A percentile compares a stretch with the other conserved stretches of the same genome.
These are phyloP conservation scores for Geranium incanum DNA, from an alignment of 441 rosid genomes.

Conservation along the genomic window DNA sequence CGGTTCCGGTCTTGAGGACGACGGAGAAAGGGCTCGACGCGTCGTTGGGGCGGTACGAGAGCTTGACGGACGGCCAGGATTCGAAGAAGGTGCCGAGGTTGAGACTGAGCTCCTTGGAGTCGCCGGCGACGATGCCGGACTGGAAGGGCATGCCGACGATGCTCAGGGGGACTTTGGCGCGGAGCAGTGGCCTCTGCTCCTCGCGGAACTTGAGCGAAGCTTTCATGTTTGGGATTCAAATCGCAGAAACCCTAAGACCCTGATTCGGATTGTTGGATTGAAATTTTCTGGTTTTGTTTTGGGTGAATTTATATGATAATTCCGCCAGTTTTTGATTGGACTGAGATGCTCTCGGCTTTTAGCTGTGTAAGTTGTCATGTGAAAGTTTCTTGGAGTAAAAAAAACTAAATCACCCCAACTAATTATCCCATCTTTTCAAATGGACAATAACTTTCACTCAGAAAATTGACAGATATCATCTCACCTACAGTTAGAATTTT, in stretches of 20 bases:
- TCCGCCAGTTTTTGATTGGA: no score
- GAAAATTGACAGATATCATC: no score
- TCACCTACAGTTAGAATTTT: no score
- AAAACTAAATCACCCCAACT: no score
- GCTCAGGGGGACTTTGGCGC: constrained; percentile 71
- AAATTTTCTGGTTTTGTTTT: no score
- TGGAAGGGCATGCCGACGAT: constrained; percentile 72
- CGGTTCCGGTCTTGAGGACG: constrained; percentile 64
- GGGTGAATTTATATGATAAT: no score
- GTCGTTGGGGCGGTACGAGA: constrained; percentile 84
- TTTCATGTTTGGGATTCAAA: constrained; percentile 38
- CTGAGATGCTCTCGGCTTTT: no score
- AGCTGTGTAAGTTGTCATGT: no score
- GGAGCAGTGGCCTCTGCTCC: constrained; percentile 62
- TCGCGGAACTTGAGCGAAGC: constrained; percentile 86
- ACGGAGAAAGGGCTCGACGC: constrained; percentile 70
- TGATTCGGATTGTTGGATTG: background rate
- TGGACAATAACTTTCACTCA: no score
- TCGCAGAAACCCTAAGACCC: background rate
- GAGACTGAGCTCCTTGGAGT: constrained; percentile 64
- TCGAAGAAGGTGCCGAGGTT: constrained; percentile 69
- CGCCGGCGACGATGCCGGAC: constrained; percentile 77
- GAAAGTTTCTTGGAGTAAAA: no score
- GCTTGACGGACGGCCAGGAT: constrained; percentile 65
- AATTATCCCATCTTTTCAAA: no score